Percentiles rank a stretch among this genome's conserved stretches.
phyloP scores from a whole-genome alignment of 441 rosid genomes.

The Pelargonium australe region DNA sequence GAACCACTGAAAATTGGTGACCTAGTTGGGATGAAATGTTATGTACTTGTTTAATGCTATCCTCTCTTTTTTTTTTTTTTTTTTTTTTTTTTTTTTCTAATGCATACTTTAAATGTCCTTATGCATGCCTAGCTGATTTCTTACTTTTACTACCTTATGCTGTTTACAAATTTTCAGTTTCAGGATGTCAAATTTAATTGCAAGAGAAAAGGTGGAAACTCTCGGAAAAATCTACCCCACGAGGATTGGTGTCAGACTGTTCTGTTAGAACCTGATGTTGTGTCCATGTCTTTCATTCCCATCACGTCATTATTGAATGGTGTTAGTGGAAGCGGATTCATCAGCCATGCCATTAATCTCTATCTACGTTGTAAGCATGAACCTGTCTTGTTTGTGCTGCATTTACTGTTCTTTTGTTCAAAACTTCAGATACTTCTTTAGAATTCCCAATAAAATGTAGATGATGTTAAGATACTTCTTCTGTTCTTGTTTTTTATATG shows the following conservation, averaged over 20 bases:
- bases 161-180: slow-evolving; percentile 7
- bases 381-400: neutral
- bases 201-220: slow-evolving; percentile 89
- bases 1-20: neutral
- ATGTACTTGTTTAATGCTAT: neutral
- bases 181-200: slow-evolving; percentile 63
- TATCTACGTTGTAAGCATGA: slow-evolving; percentile 77
- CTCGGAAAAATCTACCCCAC: slow-evolving; percentile 48
- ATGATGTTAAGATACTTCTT: too few relatives aligned
- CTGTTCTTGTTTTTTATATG: too few relatives aligned
- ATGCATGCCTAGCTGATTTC: neutral
- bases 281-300: slow-evolving; percentile 86
- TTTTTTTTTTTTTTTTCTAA: neutral
- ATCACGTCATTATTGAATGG: slow-evolving; percentile 87
- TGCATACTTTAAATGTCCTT: neutral
- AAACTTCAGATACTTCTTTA: too few relatives aligned
- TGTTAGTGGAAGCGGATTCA: slow-evolving; percentile 83
- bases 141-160: neutral
- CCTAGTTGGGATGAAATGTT: neutral
- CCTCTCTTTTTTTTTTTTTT: too few relatives aligned
- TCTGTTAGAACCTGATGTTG: slow-evolving; percentile 80
- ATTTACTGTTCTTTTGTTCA: too few relatives aligned
- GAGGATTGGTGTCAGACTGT: slow-evolving; percentile 83
- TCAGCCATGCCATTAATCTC: slow-evolving; percentile 94
- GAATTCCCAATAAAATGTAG: neutral